These are phyloP conservation scores for Petunia hybrid DNA, from an alignment of 305 asterid species.

Conservation along the genomic window DNA sequence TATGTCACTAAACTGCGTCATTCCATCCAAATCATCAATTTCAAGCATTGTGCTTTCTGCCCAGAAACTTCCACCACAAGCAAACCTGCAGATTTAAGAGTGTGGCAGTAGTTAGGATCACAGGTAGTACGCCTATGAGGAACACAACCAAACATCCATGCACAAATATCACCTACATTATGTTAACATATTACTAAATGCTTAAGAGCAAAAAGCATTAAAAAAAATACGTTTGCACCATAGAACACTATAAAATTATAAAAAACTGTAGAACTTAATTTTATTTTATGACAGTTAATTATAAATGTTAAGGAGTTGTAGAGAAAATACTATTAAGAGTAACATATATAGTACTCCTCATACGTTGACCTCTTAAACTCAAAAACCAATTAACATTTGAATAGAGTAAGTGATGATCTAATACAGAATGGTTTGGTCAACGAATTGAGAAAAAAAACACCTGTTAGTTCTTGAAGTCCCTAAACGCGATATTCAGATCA, in stretches of 20 bases:
- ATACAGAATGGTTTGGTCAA: neutral
- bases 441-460: no score
- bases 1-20: constrained; percentile 50
- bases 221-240: neutral
- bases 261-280: no score
- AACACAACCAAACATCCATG: neutral
- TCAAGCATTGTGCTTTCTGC: constrained; percentile 17
- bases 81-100: constrained; percentile 27
- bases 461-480: neutral
- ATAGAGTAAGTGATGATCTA: neutral
- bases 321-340: neutral
- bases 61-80: constrained; percentile 19
- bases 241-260: neutral
- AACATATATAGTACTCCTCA: neutral
- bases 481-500: neutral
- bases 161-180: neutral
- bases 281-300: no score
- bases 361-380: neutral
- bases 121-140: neutral
- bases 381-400: neutral
- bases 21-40: constrained; percentile 54
- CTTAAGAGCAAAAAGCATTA: no score
- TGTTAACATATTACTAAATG: neutral
- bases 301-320: neutral
- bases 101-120: neutral